Conservation (phyloP, 176 grass and related monocot genomes). For the Thalia dealbata region DNA sequence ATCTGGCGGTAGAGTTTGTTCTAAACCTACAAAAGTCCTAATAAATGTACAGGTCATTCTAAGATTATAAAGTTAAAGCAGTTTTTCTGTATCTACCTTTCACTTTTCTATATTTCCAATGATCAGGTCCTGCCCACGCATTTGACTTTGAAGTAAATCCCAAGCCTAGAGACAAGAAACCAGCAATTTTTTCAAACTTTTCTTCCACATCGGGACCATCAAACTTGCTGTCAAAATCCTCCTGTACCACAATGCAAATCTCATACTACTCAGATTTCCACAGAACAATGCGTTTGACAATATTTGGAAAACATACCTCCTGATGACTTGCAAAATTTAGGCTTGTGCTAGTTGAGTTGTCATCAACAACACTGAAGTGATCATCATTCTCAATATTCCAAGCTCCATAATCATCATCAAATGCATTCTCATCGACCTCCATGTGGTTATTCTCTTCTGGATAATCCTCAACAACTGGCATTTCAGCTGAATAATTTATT, state of each 20-base stretch:
- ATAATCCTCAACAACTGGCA: conserved; percentile 36
- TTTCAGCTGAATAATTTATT: conserved; percentile 32
- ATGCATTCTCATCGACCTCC: conserved; percentile 28
- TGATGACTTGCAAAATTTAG: conserved; percentile 39
- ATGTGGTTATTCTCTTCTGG: conserved; percentile 16
- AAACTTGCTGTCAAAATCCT: conserved; percentile 41
- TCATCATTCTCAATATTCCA: conserved; percentile 65
- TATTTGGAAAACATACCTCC: conserved; percentile 40
- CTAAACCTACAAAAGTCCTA: conserved; percentile 33
- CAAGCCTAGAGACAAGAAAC: conserved; percentile 66
- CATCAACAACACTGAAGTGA: conserved; percentile 39
- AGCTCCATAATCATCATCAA: conserved; percentile 37
- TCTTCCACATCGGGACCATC: conserved; percentile 38
- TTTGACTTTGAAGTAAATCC: conserved; percentile 72
- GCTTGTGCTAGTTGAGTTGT: conserved; percentile 29
- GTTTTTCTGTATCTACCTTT: conserved; percentile 41
- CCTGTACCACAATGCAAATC: conserved; percentile 29
- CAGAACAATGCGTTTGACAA: not conserved
- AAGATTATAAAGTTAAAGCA: conserved; percentile 14
- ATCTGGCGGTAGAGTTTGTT: conserved; percentile 27
- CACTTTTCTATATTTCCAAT: conserved; percentile 88
- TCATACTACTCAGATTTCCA: not conserved
- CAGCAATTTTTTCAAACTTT: conserved; percentile 55
- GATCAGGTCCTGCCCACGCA: conserved; percentile 98
- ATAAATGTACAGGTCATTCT: conserved; percentile 2